Evolutionary conservation across 805 yeast species (phyloP), one percentile per base, ranked within the genome.

Genomic region (Saccharomycopsis lassenensis): DNA sequence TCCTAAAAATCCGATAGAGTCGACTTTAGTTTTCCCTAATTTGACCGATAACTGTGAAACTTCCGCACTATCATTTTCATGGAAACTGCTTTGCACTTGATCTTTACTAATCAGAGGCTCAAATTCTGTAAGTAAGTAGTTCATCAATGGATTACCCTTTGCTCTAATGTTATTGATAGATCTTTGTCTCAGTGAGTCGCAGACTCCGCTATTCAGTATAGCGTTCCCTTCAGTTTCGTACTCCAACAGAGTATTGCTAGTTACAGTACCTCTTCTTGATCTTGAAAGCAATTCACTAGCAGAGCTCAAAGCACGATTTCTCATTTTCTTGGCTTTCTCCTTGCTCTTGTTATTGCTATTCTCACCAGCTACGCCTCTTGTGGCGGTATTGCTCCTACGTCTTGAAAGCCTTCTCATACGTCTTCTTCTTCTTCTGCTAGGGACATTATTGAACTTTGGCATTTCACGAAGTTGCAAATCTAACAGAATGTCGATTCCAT

Each of bases 401-500:
- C n/a, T n/a, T n/a, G n/a, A 7, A 85, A 84, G 1, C 89, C 76
- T 7, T 89, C 77, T 50, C 91, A 67, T 51, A 77, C 85, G 29
- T 65, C 69, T 8, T 95, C 95, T 52, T 74, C 57, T 33, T 72
- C 77, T 32, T 97, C 67, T 31, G 71, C 67, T 25, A 67, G 75
- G 21, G 86, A 52, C 85, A 1, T 91, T 77, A 50, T 94, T 66
- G 51, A 79, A 84, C 28, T 66, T 68, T 7, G 96, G 95, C 52
- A 77, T 55, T 33, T 73, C 77, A 29, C 97, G 65, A 28, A 73
- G 66, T 23, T 68, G 74, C 16, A 89, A 52, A 44, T 91, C 95
- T 34, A 86, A 62, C 2, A 95, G 65, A 22, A 87, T 71, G 47
- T 82, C 91, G 34, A 78, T 77, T 1, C 91, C 96, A 7, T 76